Conservation (phyloP, 1,139 yeast genomes). For the Pichia cactophila region DNA sequence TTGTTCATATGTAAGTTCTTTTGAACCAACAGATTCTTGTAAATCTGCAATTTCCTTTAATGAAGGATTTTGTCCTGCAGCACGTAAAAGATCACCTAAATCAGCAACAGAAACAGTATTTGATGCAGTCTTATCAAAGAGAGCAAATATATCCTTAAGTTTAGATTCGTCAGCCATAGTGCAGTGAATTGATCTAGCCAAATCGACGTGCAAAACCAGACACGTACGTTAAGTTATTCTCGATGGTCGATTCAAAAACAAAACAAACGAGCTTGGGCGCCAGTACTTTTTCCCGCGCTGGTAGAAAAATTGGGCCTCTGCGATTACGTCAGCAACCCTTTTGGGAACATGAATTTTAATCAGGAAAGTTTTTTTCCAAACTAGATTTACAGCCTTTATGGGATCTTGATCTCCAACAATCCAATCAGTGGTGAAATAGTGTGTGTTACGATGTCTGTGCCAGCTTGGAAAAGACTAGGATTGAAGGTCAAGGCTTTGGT, state of each 20-base stretch:
- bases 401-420: no score
- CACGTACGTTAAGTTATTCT: no score
- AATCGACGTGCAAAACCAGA: no score
- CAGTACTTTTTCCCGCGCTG: no score
- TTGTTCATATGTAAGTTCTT: slow-evolving; percentile 63
- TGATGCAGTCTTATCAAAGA: slow-evolving; percentile 93
- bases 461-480: slow-evolving; percentile 91
- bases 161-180: slow-evolving; percentile 20
- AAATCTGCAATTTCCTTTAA: slow-evolving; percentile 77
- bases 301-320: no score
- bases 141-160: slow-evolving; percentile 93
- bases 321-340: no score
- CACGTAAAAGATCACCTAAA: slow-evolving; percentile 88
- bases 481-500: slow-evolving; percentile 46
- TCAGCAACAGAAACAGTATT: slow-evolving; percentile 86
- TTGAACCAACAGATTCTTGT: slow-evolving; percentile 32
- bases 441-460: slow-evolving; percentile 32
- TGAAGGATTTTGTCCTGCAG: slow-evolving; percentile 98
- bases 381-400: not conserved
- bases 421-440: not conserved
- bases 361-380: not conserved
- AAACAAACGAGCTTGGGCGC: not conserved
- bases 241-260: not conserved
- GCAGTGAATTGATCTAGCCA: not conserved
- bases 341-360: not conserved